Evolutionary conservation across 805 yeast genomes (phyloP), one percentile per base, ranked within the genome.

Genomic region (Candida ascalaphidarum): DNA sequence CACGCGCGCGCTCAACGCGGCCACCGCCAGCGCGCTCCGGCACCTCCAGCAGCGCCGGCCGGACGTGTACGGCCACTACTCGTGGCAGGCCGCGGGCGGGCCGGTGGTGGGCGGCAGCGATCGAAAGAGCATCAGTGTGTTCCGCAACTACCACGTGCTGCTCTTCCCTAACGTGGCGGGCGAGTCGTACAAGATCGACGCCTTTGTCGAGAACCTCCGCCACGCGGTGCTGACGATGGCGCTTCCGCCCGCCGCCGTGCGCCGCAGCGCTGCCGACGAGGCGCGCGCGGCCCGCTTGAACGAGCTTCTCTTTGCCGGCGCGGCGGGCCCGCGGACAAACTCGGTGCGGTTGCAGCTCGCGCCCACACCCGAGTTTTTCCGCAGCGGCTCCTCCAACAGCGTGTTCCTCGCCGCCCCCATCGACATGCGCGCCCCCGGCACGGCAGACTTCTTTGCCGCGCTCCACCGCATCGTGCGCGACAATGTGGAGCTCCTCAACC

Each of bases 71-170:
- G 11, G 17, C 12, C 28, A 35, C 14, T 31, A 18, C 21, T 20
- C 22, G 21, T 30, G 31, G 22, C 33, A 37, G 18, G 27, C 30
- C 13, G 18, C 22, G 11, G 23, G 30, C 1, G n/a, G 34, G 7
- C 22, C 34, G 7, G 33, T 29, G 3, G 15, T 12, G 6, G 30
- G 28, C 17, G 40, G 37, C 5, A 16, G 22, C 14, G 15, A 15
- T 6, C 23, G 23, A 11, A 7, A 32, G 26, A 11, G 37, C 33
- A 4, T 23, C 15, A 21, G 14, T 17, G 18, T 17, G 16, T 15
- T 36, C 16, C 27, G 35, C 14, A 31, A 32, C 7, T 37, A 38
- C 16, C 52, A 47, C 22, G 31, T 46, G 12, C 33, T 42, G 5
- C 14, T 46, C 6, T 35, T 30, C 20, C 40, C 46, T 12, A 47